Base-by-base conservation (phyloP, 441 rosid species). In the Adansonia madagascariensis region DNA sequence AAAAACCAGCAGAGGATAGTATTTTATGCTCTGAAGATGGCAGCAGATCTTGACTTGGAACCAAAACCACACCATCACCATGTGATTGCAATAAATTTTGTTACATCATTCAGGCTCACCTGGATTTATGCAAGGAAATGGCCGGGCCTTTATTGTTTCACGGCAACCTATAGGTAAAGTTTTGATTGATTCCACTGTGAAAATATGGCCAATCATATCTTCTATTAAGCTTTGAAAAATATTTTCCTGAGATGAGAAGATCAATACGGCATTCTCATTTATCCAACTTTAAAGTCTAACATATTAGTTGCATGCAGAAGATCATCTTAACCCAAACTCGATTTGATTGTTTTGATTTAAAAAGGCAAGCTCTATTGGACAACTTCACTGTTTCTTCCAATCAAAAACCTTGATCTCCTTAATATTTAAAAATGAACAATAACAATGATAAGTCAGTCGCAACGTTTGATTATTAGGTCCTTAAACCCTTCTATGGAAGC, bases 71-170 rank as follows among this genome's bases (percentile, higher is more conserved):
- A 31, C 39, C 39, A 31, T 31, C 39, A 31, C 39, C 39, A 31
- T 31, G 39, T 27, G 96, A 93, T 75, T 90, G 94, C 88, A 86
- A 84, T 87, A 86, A 87, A 76, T 89, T 95, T 2, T 91, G 94
- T 79, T 91, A 85, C 80, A 92, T 93, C 56, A 84, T 95, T 77
- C 98, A 93, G 85, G 89, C 91, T 79, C 98, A 93, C 86, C 68
- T 93, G 89, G 94, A 92, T 24, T 24, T 27, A 89, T 95, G 92
- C 91, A 90, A 14, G 88, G 87, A 84, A 87, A 74, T 68, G 98
- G 98, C 22, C 85, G 85, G 35, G 98, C 93, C 62, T 93, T 95
- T 85, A 85, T 95, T 75, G 94, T 95, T 78, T 90, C 97, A 18
- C 87, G 86, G 76, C 94, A 94, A 10, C 94, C 98, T 2, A 95